These are phyloP conservation scores for Fraxinus sp. DNA, from an alignment of 305 asterid species.

Conservation along the genomic window DNA sequence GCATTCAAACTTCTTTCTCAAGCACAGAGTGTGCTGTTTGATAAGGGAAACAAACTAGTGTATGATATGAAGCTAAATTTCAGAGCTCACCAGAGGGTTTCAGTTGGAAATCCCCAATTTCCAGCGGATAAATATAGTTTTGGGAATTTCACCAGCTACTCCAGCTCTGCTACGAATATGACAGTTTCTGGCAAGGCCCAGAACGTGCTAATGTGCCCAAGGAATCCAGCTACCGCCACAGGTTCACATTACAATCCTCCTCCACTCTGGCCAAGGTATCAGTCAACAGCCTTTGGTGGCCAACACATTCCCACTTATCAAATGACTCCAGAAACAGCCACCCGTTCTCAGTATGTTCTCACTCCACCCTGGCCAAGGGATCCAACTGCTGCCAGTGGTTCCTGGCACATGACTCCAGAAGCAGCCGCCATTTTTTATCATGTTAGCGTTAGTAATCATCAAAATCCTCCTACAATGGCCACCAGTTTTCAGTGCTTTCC, in stretches of 20 bases:
- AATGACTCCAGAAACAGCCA: neutral
- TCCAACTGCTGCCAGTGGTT: neutral
- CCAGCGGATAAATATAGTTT: constrained; percentile 13
- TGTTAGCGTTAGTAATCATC: neutral
- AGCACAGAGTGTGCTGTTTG: constrained; percentile 56
- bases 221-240: constrained; percentile 18
- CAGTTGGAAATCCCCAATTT: constrained; percentile 20
- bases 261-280: constrained; percentile 6
- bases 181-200: constrained; percentile 13
- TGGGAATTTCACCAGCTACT: constrained; percentile 17
- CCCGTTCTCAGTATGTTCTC: neutral
- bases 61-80: constrained; percentile 38
- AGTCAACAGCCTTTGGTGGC: neutral
- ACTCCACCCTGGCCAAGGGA: neutral
- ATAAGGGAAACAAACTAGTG: constrained; percentile 39
- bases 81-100: constrained; percentile 25
- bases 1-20: constrained; percentile 61
- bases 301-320: neutral
- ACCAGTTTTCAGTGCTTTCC: neutral
- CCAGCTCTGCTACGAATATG: constrained; percentile 22
- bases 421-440: neutral
- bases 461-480: constrained; percentile 6
- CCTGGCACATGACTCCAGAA: neutral
- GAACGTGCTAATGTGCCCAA: constrained; percentile 22
- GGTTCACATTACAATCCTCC: constrained; percentile 14